phyloP scores from a whole-genome alignment of 2,329 filamentous ascomycete genomes.

The Fusarium temperatum region DNA sequence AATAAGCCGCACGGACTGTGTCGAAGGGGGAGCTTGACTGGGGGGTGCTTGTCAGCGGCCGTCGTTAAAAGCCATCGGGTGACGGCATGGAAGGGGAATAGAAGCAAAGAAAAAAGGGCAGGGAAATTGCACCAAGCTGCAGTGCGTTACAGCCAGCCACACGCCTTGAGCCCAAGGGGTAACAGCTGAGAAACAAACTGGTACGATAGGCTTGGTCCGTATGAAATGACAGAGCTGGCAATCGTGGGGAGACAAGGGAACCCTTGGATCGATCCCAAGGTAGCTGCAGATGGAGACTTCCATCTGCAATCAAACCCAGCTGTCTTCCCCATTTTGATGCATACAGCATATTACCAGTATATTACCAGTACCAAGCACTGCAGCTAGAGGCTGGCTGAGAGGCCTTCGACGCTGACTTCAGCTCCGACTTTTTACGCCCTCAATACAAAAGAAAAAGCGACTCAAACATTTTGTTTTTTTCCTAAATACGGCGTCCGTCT shows the following conservation, averaged over 20 bases:
- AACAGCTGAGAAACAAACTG: constrained; percentile 15
- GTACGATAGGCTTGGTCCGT: constrained; percentile 2
- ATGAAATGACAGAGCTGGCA: constrained; percentile 21
- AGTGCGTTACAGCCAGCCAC: constrained; percentile 32
- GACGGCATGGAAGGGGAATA: constrained; percentile 36
- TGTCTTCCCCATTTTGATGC: constrained; percentile 4
- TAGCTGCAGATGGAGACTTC: constrained; percentile 17
- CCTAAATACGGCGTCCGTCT: background rate
- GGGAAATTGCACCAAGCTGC: constrained; percentile 36
- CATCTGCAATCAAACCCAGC: constrained; percentile 4
- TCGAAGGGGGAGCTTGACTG: constrained; percentile 68
- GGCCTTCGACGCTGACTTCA: constrained; percentile 32
- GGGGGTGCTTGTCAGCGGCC: constrained; percentile 41
- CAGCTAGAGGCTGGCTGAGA: constrained; percentile 8
- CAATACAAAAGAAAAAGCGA: constrained; percentile 20
- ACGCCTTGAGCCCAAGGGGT: constrained; percentile 9
- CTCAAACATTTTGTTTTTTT: constrained; percentile 2
- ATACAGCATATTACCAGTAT: constrained; percentile 7
- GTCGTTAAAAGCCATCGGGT: constrained; percentile 24
- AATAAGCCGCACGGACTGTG: constrained; percentile 78
- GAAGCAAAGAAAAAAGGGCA: constrained; percentile 36
- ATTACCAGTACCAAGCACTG: constrained; percentile 5
- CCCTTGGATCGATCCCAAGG: constrained; percentile 25
- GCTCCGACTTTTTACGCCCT: constrained; percentile 14
- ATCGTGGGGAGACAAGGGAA: constrained; percentile 36